Conservation (phyloP, 352 stramenopile species). For the Thraustochytrium striatum region DNA sequence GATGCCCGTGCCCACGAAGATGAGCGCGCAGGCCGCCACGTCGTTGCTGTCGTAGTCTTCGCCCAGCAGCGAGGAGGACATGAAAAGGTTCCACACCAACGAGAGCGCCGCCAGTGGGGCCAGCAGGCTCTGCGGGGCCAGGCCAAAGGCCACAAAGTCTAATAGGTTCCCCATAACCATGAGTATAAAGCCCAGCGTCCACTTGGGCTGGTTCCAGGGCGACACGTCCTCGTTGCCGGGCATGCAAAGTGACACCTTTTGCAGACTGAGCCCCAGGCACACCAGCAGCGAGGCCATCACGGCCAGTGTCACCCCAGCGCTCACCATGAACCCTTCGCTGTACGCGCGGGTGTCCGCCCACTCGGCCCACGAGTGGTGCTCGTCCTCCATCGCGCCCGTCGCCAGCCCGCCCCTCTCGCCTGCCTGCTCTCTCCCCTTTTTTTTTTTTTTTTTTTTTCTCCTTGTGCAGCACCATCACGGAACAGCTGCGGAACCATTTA, state of each 20-base stretch:
- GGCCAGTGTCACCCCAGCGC: slow-evolving; percentile 32
- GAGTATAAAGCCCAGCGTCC: slow-evolving; percentile 73
- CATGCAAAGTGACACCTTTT: slow-evolving; percentile 43
- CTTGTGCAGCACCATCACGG: too few species aligned
- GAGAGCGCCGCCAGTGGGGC: slow-evolving; percentile 76
- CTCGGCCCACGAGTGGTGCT: too few species aligned
- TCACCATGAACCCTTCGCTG: slow-evolving; percentile 25
- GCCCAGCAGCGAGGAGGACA: slow-evolving; percentile 79
- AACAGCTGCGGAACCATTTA: too few species aligned
- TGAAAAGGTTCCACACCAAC: slow-evolving; percentile 84
- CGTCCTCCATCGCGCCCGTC: not conserved
- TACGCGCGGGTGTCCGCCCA: not conserved
- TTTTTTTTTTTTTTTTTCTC: too few species aligned
- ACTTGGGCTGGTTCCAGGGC: slow-evolving; percentile 67
- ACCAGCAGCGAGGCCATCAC: slow-evolving; percentile 35
- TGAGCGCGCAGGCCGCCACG: slow-evolving; percentile 74
- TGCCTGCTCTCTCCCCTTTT: too few species aligned
- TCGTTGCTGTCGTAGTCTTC: slow-evolving; percentile 72
- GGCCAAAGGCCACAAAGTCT: slow-evolving; percentile 84
- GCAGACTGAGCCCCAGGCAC: slow-evolving; percentile 31
- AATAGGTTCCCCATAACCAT: slow-evolving; percentile 73
- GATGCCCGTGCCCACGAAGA: slow-evolving; percentile 76
- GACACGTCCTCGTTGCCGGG: slow-evolving; percentile 34
- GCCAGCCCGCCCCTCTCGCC: not conserved
- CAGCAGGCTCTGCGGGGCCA: slow-evolving; percentile 79